Evolutionary conservation across 106 monocot species (phyloP), one percentile per base, ranked within the genome.

Genomic region (Allium cepa): DNA sequence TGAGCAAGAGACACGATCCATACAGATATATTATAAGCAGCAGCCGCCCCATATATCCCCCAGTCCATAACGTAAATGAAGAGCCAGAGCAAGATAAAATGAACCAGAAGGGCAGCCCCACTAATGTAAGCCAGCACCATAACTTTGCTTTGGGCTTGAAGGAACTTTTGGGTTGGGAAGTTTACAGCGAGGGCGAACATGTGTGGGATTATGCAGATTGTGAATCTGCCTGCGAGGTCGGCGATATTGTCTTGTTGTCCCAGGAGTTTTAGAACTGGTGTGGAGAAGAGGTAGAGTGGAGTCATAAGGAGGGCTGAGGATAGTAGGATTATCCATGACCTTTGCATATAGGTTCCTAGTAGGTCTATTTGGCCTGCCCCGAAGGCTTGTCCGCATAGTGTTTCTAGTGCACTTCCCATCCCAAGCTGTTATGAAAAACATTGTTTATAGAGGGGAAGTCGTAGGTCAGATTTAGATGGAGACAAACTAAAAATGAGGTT

Each of bases 351-450:
- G 15, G 90, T 61, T 47, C 94, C 94, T 2, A 94, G 76, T 90
- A 84, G 90, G 15, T 82, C 70, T 3, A 87, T 75, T 46, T 83
- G 86, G 1, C 90, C 87, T 0, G 94, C 94, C 0, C 94, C 94
- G 46, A 82, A 94, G 4, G 94, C 90, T 47, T 90, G 94, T 28
- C 94, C 94, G 72, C 94, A 94, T 0, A 94, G 82, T 17, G 94
- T 94, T 82, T 90, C 94, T 46, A 94, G 74, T 9, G 94, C 94
- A 59, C 94, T 94, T 22, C 87, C 94, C 94, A 94, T 94, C 13
- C 94, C 94, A 9, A 94, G 75, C 93, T 93, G 49, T 50, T 27
- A 50, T 46, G 46, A 63, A 16, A 45, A 15, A 17, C 3, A 49
- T 36, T 36, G 36, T 36, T 36, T 22, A 22, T 22, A 22, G n/a